Percentiles rank a stretch among this genome's conserved stretches.
phyloP scores from a whole-genome alignment of 1,284 basidiomycete genomes.

The Tilletia indica region DNA sequence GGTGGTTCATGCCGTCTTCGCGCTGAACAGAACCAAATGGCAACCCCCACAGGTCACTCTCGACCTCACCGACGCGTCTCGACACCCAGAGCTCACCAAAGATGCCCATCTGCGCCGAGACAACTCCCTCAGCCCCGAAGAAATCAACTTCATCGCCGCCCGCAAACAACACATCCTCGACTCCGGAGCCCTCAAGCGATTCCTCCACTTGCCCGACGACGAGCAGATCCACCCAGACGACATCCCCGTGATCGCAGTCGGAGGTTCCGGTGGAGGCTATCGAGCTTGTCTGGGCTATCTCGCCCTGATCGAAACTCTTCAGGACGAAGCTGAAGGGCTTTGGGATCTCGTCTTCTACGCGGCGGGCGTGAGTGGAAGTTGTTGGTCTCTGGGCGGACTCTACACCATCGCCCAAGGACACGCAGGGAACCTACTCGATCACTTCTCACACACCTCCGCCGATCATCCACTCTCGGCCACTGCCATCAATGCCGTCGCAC shows the following conservation, averaged over 20 bases:
- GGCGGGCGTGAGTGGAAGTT: constrained; percentile 53
- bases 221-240: constrained; percentile 51
- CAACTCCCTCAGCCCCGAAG: constrained; percentile 17
- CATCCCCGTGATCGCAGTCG: constrained; percentile 53
- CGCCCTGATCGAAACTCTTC: constrained; percentile 44
- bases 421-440: constrained; percentile 35
- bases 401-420: constrained; percentile 42
- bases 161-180: constrained; percentile 18
- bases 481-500: constrained; percentile 46
- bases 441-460: constrained; percentile 26
- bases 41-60: constrained; percentile 1
- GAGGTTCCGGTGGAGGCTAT: constrained; percentile 56
- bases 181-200: constrained; percentile 23
- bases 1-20: background rate
- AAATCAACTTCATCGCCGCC: constrained; percentile 13
- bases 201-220: constrained; percentile 36
- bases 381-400: constrained; percentile 53
- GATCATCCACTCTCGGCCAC: constrained; percentile 14
- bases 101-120: constrained; percentile 11
- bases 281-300: constrained; percentile 50
- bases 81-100: constrained; percentile 13
- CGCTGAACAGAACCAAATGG: too few species aligned
- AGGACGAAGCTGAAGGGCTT: constrained; percentile 36
- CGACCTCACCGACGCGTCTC: constrained; percentile 10
- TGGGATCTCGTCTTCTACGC: constrained; percentile 52